Percentiles rank a stretch among this genome's conserved stretches.
phyloP scores from a whole-genome alignment of 441 rosid genomes.

The Euphorbia corollata region DNA sequence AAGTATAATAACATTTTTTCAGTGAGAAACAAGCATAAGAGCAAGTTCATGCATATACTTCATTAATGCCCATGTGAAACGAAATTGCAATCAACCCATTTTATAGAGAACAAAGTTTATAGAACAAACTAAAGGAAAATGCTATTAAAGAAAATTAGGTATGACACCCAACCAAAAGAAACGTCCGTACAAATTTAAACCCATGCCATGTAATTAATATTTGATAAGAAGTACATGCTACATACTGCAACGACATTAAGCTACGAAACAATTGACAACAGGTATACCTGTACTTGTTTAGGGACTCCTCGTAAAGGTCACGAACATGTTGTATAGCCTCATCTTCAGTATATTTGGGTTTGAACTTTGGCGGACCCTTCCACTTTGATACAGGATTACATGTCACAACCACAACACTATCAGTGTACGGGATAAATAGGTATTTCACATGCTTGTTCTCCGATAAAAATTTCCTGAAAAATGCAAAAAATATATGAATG shows the following conservation, averaged over 20 bases:
- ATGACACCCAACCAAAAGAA: neutral
- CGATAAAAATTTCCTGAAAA: constrained; percentile 64
- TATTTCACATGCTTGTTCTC: constrained; percentile 93
- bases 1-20: neutral
- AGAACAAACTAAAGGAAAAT: neutral
- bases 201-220: neutral
- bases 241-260: neutral
- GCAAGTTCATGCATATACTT: neutral
- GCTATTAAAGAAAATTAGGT: neutral
- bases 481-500: constrained; percentile 16
- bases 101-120: neutral
- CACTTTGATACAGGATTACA: constrained; percentile 88
- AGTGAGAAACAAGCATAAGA: neutral
- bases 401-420: constrained; percentile 74
- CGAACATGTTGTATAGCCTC: constrained; percentile 68
- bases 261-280: constrained; percentile 15
- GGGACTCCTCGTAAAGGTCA: constrained; percentile 63
- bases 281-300: constrained; percentile 60
- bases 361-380: constrained; percentile 75
- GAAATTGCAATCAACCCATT: neutral
- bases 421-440: constrained; percentile 62
- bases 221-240: neutral
- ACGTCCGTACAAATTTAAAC: neutral
- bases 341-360: constrained; percentile 62
- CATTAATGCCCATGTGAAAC: neutral